A percentile compares a stretch with the other conserved stretches of the same genome.
Conservation (phyloP, 164 flowering plant species). For the Aristolochia californica region DNA sequence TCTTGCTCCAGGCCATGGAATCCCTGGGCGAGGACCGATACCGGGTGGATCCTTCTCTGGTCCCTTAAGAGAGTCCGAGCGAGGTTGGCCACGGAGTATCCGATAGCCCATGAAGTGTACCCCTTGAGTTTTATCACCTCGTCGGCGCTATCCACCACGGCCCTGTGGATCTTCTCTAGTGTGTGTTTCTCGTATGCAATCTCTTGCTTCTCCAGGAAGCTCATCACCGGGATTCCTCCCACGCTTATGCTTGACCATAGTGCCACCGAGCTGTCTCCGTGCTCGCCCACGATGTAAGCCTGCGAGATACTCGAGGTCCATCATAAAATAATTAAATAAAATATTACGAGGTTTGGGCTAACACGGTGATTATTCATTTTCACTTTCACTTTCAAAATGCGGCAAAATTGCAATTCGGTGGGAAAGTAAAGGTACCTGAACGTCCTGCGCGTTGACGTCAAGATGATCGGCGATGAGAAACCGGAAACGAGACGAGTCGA, state of each 20-base stretch:
- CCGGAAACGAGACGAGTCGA: slow-evolving; percentile 50
- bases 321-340: no score
- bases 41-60: slow-evolving; percentile 72
- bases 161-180: slow-evolving; percentile 52
- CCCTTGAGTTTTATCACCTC: slow-evolving; percentile 75
- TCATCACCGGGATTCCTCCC: slow-evolving; percentile 72
- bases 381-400: no score
- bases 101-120: slow-evolving; percentile 88
- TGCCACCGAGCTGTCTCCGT: slow-evolving; percentile 90
- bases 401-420: no score
- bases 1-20: slow-evolving; percentile 57
- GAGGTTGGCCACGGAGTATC: slow-evolving; percentile 66
- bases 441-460: slow-evolving; percentile 55
- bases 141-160: slow-evolving; percentile 52
- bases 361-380: no score
- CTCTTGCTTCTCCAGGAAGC: slow-evolving; percentile 55
- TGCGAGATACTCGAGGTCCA: no score
- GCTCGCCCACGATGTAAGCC: slow-evolving; percentile 79
- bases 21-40: slow-evolving; percentile 63
- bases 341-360: no score
- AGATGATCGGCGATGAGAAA: slow-evolving; percentile 53
- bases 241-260: slow-evolving; percentile 89
- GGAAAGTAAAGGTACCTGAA: slow-evolving; percentile 24
- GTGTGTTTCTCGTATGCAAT: slow-evolving; percentile 55
- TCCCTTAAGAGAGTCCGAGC: slow-evolving; percentile 53